phyloP scores from a whole-genome alignment of 495 filamentous ascomycete species.

The Penicillium arizonense region DNA sequence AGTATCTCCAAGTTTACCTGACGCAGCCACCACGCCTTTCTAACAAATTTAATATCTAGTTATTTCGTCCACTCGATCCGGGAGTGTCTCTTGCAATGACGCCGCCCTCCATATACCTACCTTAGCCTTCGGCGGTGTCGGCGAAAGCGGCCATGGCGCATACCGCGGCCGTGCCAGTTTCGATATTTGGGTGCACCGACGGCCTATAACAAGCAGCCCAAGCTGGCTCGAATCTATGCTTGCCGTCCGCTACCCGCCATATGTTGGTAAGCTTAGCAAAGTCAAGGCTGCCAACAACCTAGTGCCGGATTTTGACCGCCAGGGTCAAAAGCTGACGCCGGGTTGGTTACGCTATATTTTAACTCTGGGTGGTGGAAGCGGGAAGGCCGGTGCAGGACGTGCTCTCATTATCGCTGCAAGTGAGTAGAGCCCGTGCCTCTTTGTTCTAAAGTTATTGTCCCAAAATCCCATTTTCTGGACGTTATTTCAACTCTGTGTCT shows the following conservation, averaged over 20 bases:
- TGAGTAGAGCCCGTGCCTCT: too few relatives aligned
- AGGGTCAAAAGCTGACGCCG: constrained; percentile 56
- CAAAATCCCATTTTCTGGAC: too few relatives aligned
- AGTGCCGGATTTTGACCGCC: constrained; percentile 81
- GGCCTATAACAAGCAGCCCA: constrained; percentile 72
- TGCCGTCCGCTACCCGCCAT: constrained; percentile 79
- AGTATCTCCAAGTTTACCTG: constrained; percentile 47
- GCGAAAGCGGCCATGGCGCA: constrained; percentile 75
- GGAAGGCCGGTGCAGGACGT: constrained; percentile 37
- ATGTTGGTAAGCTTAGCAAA: constrained; percentile 58
- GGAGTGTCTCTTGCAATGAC: constrained; percentile 81
- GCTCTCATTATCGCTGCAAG: constrained; percentile 44
- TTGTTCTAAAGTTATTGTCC: too few relatives aligned
- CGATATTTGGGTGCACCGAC: constrained; percentile 79
- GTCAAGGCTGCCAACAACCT: constrained; percentile 53
- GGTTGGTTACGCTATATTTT: constrained; percentile 46
- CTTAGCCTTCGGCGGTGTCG: constrained; percentile 87
- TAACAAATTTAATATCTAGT: constrained; percentile 47
- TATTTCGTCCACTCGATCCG: constrained; percentile 64
- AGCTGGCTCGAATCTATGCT: constrained; percentile 77
- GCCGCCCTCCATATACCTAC: constrained; percentile 79
- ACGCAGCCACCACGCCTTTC: too few relatives aligned
- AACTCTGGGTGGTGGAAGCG: constrained; percentile 44
- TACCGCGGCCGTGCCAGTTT: constrained; percentile 84
- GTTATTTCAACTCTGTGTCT: too few relatives aligned